phyloP scores from a whole-genome alignment of 768 basidiomycete species.

The Boletus patriciae region DNA sequence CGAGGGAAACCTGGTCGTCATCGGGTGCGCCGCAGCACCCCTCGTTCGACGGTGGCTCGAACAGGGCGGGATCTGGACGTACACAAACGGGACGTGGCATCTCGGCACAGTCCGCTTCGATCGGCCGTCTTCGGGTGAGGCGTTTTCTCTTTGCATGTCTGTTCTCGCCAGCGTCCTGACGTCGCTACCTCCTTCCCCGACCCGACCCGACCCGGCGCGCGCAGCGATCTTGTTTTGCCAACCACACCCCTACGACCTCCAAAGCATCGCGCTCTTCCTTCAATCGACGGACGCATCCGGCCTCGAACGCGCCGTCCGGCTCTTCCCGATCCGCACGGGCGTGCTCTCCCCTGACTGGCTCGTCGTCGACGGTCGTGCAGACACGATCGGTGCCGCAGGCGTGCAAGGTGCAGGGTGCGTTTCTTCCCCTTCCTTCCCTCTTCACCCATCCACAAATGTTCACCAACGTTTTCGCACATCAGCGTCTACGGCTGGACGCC shows the following conservation, averaged over 20 bases:
- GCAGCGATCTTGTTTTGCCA: slow-evolving; percentile 62
- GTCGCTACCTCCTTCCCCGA: neutral
- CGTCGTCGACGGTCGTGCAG: slow-evolving; percentile 53
- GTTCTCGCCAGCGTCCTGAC: neutral
- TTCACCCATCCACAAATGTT: neutral
- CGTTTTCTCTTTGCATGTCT: neutral
- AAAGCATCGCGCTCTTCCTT: slow-evolving; percentile 52
- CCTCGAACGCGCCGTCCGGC: slow-evolving; percentile 63
- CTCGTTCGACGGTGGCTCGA: slow-evolving; percentile 37
- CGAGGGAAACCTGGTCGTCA: slow-evolving; percentile 56
- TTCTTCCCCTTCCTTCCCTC: neutral
- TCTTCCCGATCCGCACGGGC: slow-evolving; percentile 88
- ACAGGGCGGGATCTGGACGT: slow-evolving; percentile 14
- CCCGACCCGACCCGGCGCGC: neutral
- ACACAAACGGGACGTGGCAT: slow-evolving; percentile 22
- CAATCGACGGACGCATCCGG: slow-evolving; percentile 55
- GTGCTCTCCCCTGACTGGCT: slow-evolving; percentile 78
- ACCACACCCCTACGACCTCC: slow-evolving; percentile 24
- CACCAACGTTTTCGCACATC: neutral
- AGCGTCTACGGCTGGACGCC: slow-evolving; percentile 26
- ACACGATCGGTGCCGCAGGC: slow-evolving; percentile 67
- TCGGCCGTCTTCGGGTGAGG: slow-evolving; percentile 22
- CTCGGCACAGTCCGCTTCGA: slow-evolving; percentile 17
- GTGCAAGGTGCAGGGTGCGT: slow-evolving; percentile 75
- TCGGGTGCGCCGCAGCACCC: slow-evolving; percentile 44